Evolutionary conservation across 495 filamentous ascomycete species (phyloP).

Genomic region (Penicillium flavigenum): DNA sequence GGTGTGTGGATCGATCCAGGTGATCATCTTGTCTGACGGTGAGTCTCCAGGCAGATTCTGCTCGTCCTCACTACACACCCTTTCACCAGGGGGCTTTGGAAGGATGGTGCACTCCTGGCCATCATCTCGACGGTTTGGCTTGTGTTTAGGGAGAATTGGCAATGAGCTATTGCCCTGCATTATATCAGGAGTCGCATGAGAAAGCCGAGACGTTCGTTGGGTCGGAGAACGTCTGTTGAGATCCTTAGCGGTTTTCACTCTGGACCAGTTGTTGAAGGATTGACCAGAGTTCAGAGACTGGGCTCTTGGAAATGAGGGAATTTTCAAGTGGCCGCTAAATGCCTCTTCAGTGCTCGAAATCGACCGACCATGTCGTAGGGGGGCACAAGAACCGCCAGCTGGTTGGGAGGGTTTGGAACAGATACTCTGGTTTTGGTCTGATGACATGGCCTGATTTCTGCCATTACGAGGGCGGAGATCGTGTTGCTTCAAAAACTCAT

Average conservation of each 20-base stretch:
- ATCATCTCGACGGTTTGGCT: not conserved
- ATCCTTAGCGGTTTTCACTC: slow-evolving; percentile 60
- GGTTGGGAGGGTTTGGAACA: not conserved
- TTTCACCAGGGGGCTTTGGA: not conserved
- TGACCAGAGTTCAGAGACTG: slow-evolving; percentile 17
- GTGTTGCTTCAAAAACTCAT: slow-evolving; percentile 67
- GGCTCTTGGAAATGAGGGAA: slow-evolving; percentile 35
- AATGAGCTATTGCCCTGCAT: not conserved
- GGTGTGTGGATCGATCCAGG: slow-evolving; percentile 70
- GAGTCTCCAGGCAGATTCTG: not conserved
- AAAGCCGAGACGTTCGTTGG: not conserved
- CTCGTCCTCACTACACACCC: not conserved
- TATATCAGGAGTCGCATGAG: not conserved
- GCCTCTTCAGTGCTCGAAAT: slow-evolving; percentile 27
- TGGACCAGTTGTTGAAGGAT: slow-evolving; percentile 62
- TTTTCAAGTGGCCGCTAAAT: slow-evolving; percentile 29
- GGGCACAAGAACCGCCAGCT: slow-evolving; percentile 1
- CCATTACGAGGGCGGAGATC: slow-evolving; percentile 54
- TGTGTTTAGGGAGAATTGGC: not conserved
- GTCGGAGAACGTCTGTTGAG: not conserved
- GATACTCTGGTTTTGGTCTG: slow-evolving; percentile 6
- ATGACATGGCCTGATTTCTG: slow-evolving; percentile 19
- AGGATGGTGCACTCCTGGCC: not conserved
- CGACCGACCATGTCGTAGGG: not conserved
- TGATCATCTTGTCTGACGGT: slow-evolving; percentile 40